These are phyloP conservation scores for Lactarius pseudohatsudake DNA, from an alignment of 768 basidiomycete species.

Conservation along the genomic window DNA sequence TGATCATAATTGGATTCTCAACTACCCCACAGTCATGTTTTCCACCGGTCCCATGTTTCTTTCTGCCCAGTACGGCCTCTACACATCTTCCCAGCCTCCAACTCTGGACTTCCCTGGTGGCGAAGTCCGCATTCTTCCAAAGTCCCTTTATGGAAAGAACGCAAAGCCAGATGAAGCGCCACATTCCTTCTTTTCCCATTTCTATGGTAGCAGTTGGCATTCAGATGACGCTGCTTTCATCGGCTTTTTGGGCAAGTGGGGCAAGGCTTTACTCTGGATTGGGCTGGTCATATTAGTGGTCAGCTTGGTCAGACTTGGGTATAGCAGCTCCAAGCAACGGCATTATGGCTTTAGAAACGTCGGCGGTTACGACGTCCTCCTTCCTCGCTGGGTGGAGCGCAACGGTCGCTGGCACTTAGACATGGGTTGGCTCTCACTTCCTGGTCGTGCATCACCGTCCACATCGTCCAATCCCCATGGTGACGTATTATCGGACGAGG, in stretches of 20 bases:
- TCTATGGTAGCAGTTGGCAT: slow-evolving; percentile 98
- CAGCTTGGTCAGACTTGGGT: slow-evolving; percentile 57
- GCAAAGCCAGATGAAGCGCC: slow-evolving; percentile 79
- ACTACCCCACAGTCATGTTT: slow-evolving; percentile 99
- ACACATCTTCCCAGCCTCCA: slow-evolving; percentile 63
- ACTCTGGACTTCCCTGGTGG: slow-evolving; percentile 53
- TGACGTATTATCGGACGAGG: slow-evolving; percentile 26
- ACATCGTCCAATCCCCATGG: slow-evolving; percentile 7
- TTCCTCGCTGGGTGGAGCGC: slow-evolving; percentile 70
- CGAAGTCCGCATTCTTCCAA: slow-evolving; percentile 90
- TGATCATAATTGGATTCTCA: slow-evolving; percentile 91
- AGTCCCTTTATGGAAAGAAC: slow-evolving; percentile 97
- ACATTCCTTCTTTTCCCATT: slow-evolving; percentile 94
- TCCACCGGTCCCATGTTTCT: slow-evolving; percentile 99
- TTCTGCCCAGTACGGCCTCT: slow-evolving; percentile 90
- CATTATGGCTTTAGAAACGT: slow-evolving; percentile 59
- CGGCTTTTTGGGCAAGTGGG: slow-evolving; percentile 86
- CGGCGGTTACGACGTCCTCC: slow-evolving; percentile 73
- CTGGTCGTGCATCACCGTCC: slow-evolving; percentile 31
- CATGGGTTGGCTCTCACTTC: slow-evolving; percentile 56
- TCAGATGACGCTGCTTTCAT: slow-evolving; percentile 98
- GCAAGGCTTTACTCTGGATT: slow-evolving; percentile 84
- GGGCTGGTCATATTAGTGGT: slow-evolving; percentile 70
- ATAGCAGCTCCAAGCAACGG: slow-evolving; percentile 57
- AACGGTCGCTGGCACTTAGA: slow-evolving; percentile 76